Percentiles rank a stretch among this genome's conserved stretches.
Evolutionary conservation across 257 asterid species (phyloP).

Genomic region (Solanum phureja): DNA sequence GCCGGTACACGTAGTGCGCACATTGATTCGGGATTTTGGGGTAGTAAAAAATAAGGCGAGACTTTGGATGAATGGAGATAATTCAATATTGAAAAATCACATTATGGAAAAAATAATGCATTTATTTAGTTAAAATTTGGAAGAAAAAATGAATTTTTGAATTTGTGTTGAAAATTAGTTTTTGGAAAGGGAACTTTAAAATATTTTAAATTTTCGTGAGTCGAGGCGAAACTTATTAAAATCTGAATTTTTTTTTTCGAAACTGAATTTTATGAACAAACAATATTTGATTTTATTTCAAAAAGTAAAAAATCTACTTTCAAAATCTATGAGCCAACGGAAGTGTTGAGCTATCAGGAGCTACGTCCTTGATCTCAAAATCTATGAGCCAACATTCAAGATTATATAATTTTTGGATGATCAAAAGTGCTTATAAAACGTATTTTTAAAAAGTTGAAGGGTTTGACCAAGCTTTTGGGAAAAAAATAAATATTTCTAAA

Average conservation of each 20-base stretch:
- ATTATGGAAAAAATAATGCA: background rate
- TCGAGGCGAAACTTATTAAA: no score
- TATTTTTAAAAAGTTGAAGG: no score
- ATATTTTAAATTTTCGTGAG: no score
- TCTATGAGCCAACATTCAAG: background rate
- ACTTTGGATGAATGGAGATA: background rate
- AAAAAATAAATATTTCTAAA: no score
- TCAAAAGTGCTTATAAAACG: background rate
- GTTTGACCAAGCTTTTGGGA: background rate
- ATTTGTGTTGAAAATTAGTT: background rate
- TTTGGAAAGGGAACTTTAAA: no score
- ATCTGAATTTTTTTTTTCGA: no score
- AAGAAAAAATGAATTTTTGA: background rate
- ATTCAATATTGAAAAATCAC: background rate
- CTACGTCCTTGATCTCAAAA: background rate
- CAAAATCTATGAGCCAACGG: background rate
- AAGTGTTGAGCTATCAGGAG: background rate
- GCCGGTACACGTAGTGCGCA: constrained; percentile 26
- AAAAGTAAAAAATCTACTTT: background rate
- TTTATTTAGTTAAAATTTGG: background rate
- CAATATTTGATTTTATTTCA: no score
- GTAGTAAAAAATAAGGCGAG: background rate
- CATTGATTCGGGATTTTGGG: background rate
- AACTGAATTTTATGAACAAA: background rate
- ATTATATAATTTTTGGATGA: background rate